Base-by-base conservation (phyloP, 2,329 filamentous ascomycete species). In the Daldinia eschscholtzii region DNA sequence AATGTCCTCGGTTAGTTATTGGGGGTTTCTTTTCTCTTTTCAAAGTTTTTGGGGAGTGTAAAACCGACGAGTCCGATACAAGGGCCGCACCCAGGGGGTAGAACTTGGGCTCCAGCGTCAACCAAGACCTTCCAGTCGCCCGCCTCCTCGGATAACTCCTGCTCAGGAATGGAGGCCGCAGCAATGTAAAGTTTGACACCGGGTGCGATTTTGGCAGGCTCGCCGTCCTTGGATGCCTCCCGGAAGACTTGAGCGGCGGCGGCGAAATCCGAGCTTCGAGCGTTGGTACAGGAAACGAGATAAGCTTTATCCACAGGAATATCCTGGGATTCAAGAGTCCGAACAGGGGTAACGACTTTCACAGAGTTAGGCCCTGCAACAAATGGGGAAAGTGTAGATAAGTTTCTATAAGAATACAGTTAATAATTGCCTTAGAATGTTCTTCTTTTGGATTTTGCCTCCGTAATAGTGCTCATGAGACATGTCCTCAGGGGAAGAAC, bases 351-450 rank as follows among this genome's bases (percentile, higher is more conserved):
- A 0, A 92, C 89, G 0, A 97, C 83, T 80, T 98, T 98, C 76
- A 97, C 93, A 0, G 92, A 94, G 81, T 98, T 97, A 0, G 95
- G 95, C 0, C 95, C 94, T 0, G 94, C 86, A 9, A 98, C 90
- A 64, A 92, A 94, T 0, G 94, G 94, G 0, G 93, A 91, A 0
- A 98, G 86, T 0, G 93, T 94, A 0, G 91, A 93, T 0, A 98
- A 86, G 78, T 97, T 89, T 6, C 33, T 35, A 9, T 10, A 9
- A 6, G 5, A 35, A 35, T 35, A 35, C 33, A 10, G 33, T 35
- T 35, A 35, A 35, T 35, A 35, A 35, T 9, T 35, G 33, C 33
- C 33, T 35, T 35, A 2, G 10, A 35, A 9, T 35, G 33, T 35
- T 35, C 33, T 35, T 10, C 6, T 35, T 35, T 35, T 35, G 33